phyloP scores from a whole-genome alignment of 345 rosid species.

The Carallia brachiata region DNA sequence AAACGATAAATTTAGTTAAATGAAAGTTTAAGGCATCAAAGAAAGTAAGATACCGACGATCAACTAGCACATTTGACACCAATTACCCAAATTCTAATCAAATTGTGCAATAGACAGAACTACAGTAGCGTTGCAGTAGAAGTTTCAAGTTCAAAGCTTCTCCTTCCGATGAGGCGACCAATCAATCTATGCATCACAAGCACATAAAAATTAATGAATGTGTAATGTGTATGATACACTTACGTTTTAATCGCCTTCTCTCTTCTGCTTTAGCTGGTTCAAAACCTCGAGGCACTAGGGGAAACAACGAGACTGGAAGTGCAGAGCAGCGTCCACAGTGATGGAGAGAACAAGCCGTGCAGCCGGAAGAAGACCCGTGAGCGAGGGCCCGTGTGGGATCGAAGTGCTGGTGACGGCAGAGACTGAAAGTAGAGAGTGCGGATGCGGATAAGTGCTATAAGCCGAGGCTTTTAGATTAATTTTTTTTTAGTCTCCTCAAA shows the following conservation, averaged over 20 bases:
- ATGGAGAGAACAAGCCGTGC: conserved; percentile 11
- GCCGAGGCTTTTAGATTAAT: too few species aligned
- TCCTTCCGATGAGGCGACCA: neutral
- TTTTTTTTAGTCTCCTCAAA: too few species aligned
- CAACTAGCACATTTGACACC: neutral
- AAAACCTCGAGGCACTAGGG: conserved; percentile 65
- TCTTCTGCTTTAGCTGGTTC: conserved; percentile 61
- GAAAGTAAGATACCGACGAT: neutral
- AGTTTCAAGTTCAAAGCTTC: neutral
- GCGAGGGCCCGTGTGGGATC: neutral
- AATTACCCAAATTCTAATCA: neutral
- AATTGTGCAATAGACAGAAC: neutral
- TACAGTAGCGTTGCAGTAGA: neutral
- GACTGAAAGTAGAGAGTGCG: too few species aligned
- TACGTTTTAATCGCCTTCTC: conserved; percentile 81
- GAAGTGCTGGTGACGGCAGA: too few species aligned
- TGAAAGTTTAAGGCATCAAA: too few species aligned
- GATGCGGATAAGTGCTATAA: too few species aligned
- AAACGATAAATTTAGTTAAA: too few species aligned
- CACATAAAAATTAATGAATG: neutral
- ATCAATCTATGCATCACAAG: neutral
- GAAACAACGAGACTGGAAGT: conserved; percentile 70
- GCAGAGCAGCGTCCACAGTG: conserved; percentile 53
- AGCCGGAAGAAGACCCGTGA: conserved; percentile 12
- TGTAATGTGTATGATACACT: neutral